Evolutionary conservation across 139 green algal species (phyloP).

Genomic region (Pseudopediastrum boryanum): DNA sequence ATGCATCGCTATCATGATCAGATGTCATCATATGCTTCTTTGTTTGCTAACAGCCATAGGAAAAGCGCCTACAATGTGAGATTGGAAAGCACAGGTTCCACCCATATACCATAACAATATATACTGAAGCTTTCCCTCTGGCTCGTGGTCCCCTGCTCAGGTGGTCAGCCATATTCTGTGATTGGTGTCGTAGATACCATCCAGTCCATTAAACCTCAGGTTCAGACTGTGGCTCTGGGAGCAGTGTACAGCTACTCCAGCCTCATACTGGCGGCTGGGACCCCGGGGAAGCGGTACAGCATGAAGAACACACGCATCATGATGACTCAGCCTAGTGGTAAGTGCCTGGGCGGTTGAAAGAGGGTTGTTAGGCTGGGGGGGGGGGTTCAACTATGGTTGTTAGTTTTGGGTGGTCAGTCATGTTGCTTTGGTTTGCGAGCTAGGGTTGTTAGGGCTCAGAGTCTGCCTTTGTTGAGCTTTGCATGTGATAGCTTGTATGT

Average conservation of each 20-base stretch:
- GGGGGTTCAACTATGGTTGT: no score
- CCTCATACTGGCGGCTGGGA: slow-evolving; percentile 80
- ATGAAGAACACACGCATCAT: slow-evolving; percentile 95
- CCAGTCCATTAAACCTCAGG: slow-evolving; percentile 69
- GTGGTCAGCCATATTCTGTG: slow-evolving; percentile 82
- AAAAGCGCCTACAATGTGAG: no score
- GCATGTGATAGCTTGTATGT: no score
- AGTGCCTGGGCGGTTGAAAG: background rate
- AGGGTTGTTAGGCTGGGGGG: background rate
- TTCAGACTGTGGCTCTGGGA: slow-evolving; percentile 85
- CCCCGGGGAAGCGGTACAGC: slow-evolving; percentile 87
- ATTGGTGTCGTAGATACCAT: slow-evolving; percentile 91
- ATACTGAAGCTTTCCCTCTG: background rate
- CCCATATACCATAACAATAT: slow-evolving; percentile 14
- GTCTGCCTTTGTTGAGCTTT: no score
- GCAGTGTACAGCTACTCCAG: slow-evolving; percentile 75
- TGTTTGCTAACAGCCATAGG: no score
- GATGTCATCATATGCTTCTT: no score
- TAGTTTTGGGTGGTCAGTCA: no score
- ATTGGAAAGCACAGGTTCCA: no score
- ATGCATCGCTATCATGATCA: no score
- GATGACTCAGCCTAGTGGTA: slow-evolving; percentile 93
- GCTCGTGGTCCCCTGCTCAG: no score
- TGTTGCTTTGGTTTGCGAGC: no score
- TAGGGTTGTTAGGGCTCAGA: no score